Conservation (phyloP, 306 rosid species). For the Sechiopsis laciniata region DNA sequence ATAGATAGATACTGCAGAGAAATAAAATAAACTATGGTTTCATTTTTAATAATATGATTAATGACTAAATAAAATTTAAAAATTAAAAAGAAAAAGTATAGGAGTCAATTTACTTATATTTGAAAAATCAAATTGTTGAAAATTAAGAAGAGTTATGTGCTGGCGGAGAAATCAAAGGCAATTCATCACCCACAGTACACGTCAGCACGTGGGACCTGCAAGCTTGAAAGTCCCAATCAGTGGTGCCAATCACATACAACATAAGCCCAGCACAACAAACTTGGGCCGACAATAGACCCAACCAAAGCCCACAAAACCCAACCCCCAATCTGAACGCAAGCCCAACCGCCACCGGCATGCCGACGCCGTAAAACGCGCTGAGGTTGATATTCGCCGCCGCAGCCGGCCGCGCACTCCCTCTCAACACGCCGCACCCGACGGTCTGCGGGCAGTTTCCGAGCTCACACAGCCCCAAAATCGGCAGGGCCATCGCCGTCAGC, state of each 20-base stretch:
- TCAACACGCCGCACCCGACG: conserved; percentile 73
- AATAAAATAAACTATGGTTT: neutral
- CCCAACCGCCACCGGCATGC: conserved; percentile 86
- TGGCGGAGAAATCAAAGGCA: conserved; percentile 13
- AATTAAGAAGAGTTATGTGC: conserved; percentile 8
- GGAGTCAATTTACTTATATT: neutral
- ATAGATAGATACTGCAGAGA: neutral
- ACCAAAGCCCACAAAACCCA: conserved; percentile 87
- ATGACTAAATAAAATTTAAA: neutral
- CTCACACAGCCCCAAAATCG: conserved; percentile 86
- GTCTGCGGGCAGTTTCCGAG: conserved; percentile 96
- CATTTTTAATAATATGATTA: neutral
- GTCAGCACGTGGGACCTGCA: conserved; percentile 50
- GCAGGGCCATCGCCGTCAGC: conserved; percentile 61
- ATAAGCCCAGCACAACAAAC: conserved; percentile 79
- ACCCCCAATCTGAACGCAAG: conserved; percentile 54
- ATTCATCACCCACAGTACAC: conserved; percentile 25
- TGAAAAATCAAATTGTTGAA: conserved; percentile 4
- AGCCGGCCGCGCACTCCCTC: conserved; percentile 78
- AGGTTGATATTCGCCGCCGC: conserved; percentile 84
- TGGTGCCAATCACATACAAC: conserved; percentile 73
- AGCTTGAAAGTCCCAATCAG: conserved; percentile 74
- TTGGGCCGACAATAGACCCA: conserved; percentile 83
- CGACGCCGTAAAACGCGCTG: conserved; percentile 77
- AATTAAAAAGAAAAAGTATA: neutral